Evolutionary conservation across 1,284 basidiomycete genomes (phyloP), one percentile per base, ranked within the genome.

Genomic region (Rhodotorula sp.): DNA sequence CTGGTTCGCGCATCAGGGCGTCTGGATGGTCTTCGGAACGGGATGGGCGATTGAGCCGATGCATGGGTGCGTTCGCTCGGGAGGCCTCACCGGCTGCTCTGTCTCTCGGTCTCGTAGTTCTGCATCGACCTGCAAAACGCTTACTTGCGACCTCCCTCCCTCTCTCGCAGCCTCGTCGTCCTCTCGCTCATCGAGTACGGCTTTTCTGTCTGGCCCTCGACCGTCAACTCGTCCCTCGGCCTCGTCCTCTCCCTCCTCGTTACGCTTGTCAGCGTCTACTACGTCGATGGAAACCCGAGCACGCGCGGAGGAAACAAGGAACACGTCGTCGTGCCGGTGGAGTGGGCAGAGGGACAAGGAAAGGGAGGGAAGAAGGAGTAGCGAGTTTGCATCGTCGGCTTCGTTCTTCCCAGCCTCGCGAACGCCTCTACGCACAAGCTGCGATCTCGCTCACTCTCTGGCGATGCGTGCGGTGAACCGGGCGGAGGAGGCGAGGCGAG

Each of bases 151-250:
- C n/a, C n/a, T n/a, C n/a, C n/a, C n/a, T n/a, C n/a, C n/a, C n/a
- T n/a, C n/a, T 9, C 31, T 20, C 24, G 40, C 59, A 94, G 93
- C 75, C 74, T 92, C 26, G 76, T 78, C 7, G 77, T 93, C 15
- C 81, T 91, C 30, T 70, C 82, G 2, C 82, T 82, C 28, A 87
- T 94, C 69, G 93, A 95, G 80, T 92, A 89, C 78, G 86, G 89
- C 7, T 95, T 93, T 91, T 90, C 92, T 73, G 85, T 89, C 0
- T 94, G 87, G 77, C 93, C 93, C 2, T 90, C 92, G 0, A 94
- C 91, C 1, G 70, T 80, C 0, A 53, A 86, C 4, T 93, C 90
- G 0, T 94, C 92, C 2, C 81, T 79, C 16, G 69, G 87, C 18
- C 81, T 95, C 47, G 80, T 89, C 0, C 77, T 75, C 15, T 85